Evolutionary conservation across 2,329 filamentous ascomycete genomes (phyloP), one percentile per base, ranked within the genome.

Genomic region (Parafenestella ontariensis): DNA sequence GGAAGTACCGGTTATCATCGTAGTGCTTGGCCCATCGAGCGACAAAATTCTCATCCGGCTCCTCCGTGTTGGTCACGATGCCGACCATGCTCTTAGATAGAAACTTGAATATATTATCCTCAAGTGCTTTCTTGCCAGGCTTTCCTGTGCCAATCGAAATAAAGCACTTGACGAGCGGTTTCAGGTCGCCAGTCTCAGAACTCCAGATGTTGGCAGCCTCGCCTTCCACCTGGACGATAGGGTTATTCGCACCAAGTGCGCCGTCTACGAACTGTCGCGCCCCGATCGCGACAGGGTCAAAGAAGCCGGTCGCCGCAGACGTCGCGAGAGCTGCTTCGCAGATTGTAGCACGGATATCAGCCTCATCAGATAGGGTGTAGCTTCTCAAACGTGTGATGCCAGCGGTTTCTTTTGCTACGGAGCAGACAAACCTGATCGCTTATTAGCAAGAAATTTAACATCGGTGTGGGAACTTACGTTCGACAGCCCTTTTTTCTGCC

Each of bases 201-300:
- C 56, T 39, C 53, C 57, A 56, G 46, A 62, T 49, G 18, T 60
- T 48, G 1, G 42, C 40, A 1, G 60, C 33, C 58, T 81, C 71
- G 15, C 68, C 70, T 72, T 73, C 78, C 1, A 81, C 59, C 20
- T 72, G 56, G 8, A 66, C 56, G 8, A 79, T 64, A 1, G 81
- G 82, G 49, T 83, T 83, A 61, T 83, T 83, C 2, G 53, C 53
- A 13, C 53, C 50, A 3, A 58, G 11, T 3, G 42, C 55, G 9
- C 78, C 80, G 56, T 83, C 81, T 13, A 79, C 67, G 49, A 78
- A 82, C 0, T 37, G 37, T 29, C 64, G 50, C 2, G 54, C 54
- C 1, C 72, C 74, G 28, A 83, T 72, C 1, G 52, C 34, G 28
- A 83, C 75, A 0, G 75, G 52, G 7, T 64, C 55, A 24, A 71